phyloP scores from a whole-genome alignment of 768 basidiomycete species.

The Pleurotus tuoliensis region DNA sequence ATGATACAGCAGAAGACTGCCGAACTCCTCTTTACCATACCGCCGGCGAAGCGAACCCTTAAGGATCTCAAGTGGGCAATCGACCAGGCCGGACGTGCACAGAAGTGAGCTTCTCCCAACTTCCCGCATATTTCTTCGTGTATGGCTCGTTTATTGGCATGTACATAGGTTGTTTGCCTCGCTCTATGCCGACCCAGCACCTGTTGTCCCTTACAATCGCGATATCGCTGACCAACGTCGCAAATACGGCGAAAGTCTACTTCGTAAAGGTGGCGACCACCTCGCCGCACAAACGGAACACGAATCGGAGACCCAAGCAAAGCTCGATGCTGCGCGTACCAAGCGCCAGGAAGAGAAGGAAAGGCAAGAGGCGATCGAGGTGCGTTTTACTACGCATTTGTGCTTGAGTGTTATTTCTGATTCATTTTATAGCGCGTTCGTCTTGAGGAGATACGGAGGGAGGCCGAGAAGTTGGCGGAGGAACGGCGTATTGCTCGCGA shows the following conservation, averaged over 20 bases:
- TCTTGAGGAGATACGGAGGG: conserved; percentile 58
- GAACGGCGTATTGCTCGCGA: conserved; percentile 73
- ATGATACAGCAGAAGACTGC: conserved; percentile 98
- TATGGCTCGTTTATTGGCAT: neutral
- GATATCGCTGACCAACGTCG: conserved; percentile 88
- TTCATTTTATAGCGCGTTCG: conserved; percentile 44
- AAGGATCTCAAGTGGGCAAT: conserved; percentile 77
- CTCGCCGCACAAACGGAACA: conserved; percentile 64
- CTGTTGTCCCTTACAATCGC: conserved; percentile 73
- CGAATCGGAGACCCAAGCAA: conserved; percentile 68
- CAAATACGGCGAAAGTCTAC: conserved; percentile 85
- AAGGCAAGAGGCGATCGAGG: conserved; percentile 62
- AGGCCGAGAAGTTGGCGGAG: conserved; percentile 78
- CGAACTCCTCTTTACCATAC: conserved; percentile 78
- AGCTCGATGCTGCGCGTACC: conserved; percentile 72
- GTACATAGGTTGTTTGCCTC: conserved; percentile 71
- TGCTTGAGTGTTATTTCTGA: too few relatives aligned
- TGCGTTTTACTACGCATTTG: conserved; percentile 26
- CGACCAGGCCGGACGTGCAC: conserved; percentile 79
- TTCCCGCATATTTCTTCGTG: neutral
- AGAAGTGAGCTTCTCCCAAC: conserved; percentile 52
- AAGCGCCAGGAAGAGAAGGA: conserved; percentile 79
- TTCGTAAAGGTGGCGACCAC: conserved; percentile 80
- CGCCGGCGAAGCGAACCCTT: conserved; percentile 71
- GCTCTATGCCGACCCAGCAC: conserved; percentile 68